Conservation (phyloP, 208 protist species). For the Borovskyia barvae region DNA sequence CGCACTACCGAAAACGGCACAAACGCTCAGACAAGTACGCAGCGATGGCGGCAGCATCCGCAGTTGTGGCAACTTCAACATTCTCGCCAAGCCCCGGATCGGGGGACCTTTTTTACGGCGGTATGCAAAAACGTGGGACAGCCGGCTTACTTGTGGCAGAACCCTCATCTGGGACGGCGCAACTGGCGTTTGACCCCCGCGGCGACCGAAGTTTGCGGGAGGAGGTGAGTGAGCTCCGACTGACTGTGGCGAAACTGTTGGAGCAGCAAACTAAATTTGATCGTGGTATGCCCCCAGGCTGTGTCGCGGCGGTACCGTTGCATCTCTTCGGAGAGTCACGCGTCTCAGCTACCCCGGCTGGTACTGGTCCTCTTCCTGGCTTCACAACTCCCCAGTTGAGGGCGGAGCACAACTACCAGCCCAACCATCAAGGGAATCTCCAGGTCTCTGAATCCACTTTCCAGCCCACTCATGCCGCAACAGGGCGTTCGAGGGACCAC, state of each 20-base stretch:
- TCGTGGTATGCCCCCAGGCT: constrained; percentile 3
- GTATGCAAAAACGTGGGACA: not conserved
- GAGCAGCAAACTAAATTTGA: constrained; percentile 26
- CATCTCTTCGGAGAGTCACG: too few species aligned
- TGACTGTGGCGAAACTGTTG: constrained; percentile 35
- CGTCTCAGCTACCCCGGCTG: not conserved
- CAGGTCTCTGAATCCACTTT: too few species aligned
- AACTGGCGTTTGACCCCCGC: not conserved
- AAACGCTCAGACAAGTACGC: constrained; percentile 35
- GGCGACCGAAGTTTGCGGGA: constrained; percentile 17
- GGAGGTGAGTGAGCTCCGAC: constrained; percentile 39
- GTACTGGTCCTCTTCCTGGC: constrained; percentile 6
- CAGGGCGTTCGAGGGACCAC: too few species aligned
- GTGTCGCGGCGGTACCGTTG: constrained; percentile 16
- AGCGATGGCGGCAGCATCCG: constrained; percentile 28
- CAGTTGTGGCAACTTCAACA: constrained; percentile 7
- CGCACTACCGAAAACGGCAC: constrained; percentile 71
- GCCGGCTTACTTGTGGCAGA: not conserved
- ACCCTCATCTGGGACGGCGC: not conserved
- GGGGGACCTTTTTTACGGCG: too few species aligned
- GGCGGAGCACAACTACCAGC: too few species aligned
- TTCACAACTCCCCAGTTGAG: too few species aligned
- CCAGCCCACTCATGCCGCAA: too few species aligned
- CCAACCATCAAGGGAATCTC: too few species aligned
- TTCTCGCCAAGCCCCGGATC: too few species aligned